Evolutionary conservation across 2,329 filamentous ascomycete genomes (phyloP).

Genomic region (Fusarium lyarnte): DNA sequence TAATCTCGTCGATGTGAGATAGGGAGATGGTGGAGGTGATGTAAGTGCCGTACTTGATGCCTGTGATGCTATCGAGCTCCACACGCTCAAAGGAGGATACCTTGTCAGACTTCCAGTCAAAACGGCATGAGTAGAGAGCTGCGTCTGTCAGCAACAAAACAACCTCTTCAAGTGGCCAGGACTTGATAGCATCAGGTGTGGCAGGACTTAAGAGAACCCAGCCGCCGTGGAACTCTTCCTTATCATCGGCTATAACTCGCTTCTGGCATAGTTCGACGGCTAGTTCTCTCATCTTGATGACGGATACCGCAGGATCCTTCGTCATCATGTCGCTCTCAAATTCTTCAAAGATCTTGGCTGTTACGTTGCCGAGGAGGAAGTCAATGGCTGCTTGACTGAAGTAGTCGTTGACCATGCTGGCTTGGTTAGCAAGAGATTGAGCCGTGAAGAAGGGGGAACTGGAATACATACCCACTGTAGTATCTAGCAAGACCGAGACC

Average conservation of each 20-base stretch:
- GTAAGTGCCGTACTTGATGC: constrained; percentile 84
- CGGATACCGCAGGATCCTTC: constrained; percentile 88
- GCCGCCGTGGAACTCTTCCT: constrained; percentile 85
- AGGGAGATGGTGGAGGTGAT: constrained; percentile 87
- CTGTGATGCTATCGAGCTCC: constrained; percentile 75
- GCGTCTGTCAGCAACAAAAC: constrained; percentile 87
- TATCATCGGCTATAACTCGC: constrained; percentile 84
- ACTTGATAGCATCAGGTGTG: constrained; percentile 72
- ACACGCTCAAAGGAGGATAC: constrained; percentile 91
- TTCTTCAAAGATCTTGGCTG: constrained; percentile 86
- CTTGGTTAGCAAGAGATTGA: constrained; percentile 16
- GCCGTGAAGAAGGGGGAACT: background rate
- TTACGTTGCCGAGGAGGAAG: constrained; percentile 90
- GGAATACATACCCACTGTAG: constrained; percentile 67
- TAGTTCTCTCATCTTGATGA: constrained; percentile 83
- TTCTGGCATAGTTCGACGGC: constrained; percentile 90
- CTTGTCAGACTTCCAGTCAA: constrained; percentile 96
- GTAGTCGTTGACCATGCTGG: constrained; percentile 96
- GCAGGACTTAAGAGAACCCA: constrained; percentile 89
- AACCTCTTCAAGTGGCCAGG: constrained; percentile 84
- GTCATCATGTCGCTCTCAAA: constrained; percentile 95
- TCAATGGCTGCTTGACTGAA: constrained; percentile 96
- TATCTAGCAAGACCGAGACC: constrained; percentile 85
- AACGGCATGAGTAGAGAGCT: constrained; percentile 87
- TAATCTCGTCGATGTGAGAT: constrained; percentile 77